phyloP scores from a whole-genome alignment of 257 asterid species.

The Ballota nigra region DNA sequence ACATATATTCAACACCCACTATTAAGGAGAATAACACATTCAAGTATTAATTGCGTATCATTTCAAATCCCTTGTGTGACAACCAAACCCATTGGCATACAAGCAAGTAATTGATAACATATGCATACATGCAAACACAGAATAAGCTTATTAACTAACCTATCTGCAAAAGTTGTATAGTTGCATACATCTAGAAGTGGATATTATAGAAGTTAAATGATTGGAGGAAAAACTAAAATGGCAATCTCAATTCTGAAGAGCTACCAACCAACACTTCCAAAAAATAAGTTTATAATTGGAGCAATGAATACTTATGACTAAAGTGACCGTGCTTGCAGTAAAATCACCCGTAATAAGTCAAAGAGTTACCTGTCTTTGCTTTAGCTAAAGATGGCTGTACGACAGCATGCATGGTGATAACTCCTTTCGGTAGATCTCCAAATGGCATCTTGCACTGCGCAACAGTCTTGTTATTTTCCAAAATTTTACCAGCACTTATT shows the following conservation, averaged over 20 bases:
- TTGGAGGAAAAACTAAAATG: not conserved
- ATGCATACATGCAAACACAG: not conserved
- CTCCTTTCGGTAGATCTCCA: slow-evolving; percentile 69
- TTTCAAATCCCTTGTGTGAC: slow-evolving; percentile 10
- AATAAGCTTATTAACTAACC: not conserved
- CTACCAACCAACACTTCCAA: not conserved
- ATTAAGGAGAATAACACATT: too few relatives aligned
- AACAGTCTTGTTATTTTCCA: slow-evolving; percentile 84
- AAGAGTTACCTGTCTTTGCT: slow-evolving; percentile 60
- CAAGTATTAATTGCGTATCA: not conserved
- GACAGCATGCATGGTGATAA: slow-evolving; percentile 89
- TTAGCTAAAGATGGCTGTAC: slow-evolving; percentile 81
- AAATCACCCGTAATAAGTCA: not conserved
- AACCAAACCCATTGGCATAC: not conserved
- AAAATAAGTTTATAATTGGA: not conserved
- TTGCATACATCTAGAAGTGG: slow-evolving; percentile 11
- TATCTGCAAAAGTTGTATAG: slow-evolving; percentile 1
- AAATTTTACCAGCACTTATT: slow-evolving; percentile 75
- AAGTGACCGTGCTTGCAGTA: slow-evolving; percentile 1
- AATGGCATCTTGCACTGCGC: slow-evolving; percentile 78
- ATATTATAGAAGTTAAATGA: slow-evolving; percentile 5
- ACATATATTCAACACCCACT: not conserved
- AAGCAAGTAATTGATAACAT: not conserved
- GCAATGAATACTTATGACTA: not conserved
- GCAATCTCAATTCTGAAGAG: not conserved